Percentiles rank a stretch among this genome's conserved stretches.
Conservation (phyloP, 2,329 filamentous ascomycete genomes). For the Talaromyces sp. region DNA sequence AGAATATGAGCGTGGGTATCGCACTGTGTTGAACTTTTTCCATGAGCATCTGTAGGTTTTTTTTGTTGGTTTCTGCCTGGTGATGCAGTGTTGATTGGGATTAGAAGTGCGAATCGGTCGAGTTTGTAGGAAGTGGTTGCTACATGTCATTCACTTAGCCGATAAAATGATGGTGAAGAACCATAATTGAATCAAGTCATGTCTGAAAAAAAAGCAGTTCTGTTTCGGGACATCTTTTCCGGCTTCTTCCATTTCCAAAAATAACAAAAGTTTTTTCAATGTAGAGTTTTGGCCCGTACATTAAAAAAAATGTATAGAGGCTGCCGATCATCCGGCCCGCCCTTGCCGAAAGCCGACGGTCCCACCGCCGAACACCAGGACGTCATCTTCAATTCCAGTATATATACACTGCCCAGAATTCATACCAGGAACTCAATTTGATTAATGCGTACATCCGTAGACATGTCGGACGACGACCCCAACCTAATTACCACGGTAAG, state of each 20-base stretch:
- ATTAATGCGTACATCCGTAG: background rate
- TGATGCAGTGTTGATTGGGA: background rate
- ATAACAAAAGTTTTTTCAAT: background rate
- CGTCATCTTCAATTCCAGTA: background rate
- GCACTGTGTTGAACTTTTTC: slow-evolving; percentile 36
- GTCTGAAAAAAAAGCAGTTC: background rate
- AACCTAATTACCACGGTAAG: background rate
- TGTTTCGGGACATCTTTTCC: background rate
- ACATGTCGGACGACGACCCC: background rate
- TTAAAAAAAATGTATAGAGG: background rate
- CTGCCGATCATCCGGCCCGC: background rate
- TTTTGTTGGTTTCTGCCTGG: background rate
- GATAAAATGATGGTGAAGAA: no score
- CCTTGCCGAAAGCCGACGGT: background rate
- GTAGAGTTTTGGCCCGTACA: background rate
- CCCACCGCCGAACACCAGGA: background rate
- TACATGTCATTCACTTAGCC: background rate
- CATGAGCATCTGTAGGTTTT: slow-evolving; percentile 31
- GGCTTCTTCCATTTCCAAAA: background rate
- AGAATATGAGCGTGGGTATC: slow-evolving; percentile 42
- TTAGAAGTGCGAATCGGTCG: background rate
- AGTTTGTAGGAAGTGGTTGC: background rate
- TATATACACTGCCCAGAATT: background rate
- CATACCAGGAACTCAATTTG: background rate
- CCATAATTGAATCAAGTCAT: background rate